Evolutionary conservation across 371 early-diverging fungal species (phyloP), one percentile per base, ranked within the genome.

Genomic region (Mucor mucedo): DNA sequence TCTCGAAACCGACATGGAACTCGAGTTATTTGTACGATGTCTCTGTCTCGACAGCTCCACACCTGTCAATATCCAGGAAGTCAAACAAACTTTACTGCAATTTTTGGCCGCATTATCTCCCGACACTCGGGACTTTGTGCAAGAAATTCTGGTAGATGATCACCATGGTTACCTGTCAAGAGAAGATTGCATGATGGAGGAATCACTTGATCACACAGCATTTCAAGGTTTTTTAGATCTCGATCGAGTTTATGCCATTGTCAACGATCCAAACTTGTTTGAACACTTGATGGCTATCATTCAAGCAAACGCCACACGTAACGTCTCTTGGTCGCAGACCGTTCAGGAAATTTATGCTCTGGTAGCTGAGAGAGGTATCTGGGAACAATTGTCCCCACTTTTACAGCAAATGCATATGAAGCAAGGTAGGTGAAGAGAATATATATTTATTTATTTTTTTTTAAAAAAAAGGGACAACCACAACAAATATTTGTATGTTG

Each of bases 281-380:
- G 66, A 70, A 27, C 52, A 65, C 9, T 54, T 70, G 0, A 70
- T 70, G 70, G 70, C 70, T 7, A 62, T 62, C 28, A 52, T 70
- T 39, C 70, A 70, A 45, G 30, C 57, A 38, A 70, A 70, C 29
- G 52, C 66, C 13, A 8, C 38, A 4, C 53, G 47, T 29, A 27
- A 28, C 0, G 39, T 58, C 2, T 16, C 39, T 21, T 70, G 70
- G 70, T 53, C 61, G 4, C 58, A 69, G 30, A 69, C 65, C 0
- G 29, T 62, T 8, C 62, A 65, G 44, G 66, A 70, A 30, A 54
- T 70, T 5, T 58, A 70, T 49, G 55, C 47, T 13, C 38, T 70
- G 52, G 39, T 62, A 5, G 40, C 45, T 7, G 29, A 30, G 13
- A 39, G 10, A 29, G 52, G 54, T 21, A 54, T 62, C 28, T 70